These are phyloP conservation scores for Aspergillus tamarii DNA, from an alignment of 2,329 filamentous ascomycete species.

Conservation along the genomic window DNA sequence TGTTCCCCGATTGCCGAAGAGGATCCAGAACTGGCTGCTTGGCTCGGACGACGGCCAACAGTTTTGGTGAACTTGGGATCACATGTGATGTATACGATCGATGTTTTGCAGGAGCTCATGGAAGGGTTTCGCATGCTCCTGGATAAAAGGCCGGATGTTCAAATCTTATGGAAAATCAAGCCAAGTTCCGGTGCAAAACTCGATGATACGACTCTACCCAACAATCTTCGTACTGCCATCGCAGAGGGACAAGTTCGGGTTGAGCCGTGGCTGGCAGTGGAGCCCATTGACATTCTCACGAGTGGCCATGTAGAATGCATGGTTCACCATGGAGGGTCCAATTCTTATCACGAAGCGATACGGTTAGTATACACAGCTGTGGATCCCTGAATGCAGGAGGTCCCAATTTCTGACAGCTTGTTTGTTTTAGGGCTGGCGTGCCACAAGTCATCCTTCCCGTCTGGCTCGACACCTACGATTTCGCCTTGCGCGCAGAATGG, in stretches of 20 bases:
- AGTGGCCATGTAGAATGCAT: constrained; percentile 45
- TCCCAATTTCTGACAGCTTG: constrained; percentile 7
- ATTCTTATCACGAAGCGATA: constrained; percentile 52
- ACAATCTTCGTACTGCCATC: constrained; percentile 29
- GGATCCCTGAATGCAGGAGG: neutral
- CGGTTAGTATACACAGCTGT: constrained; percentile 34
- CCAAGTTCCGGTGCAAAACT: neutral
- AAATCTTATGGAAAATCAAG: constrained; percentile 41
- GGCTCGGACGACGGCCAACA: constrained; percentile 46
- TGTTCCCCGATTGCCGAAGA: constrained; percentile 33
- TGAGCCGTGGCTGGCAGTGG: constrained; percentile 45
- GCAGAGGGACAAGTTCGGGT: constrained; percentile 40
- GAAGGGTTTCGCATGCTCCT: constrained; percentile 40
- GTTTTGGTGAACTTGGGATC: constrained; percentile 52
- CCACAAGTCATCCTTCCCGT: constrained; percentile 52
- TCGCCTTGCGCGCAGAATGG: constrained; percentile 47
- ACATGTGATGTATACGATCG: constrained; percentile 26
- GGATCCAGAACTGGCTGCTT: constrained; percentile 42
- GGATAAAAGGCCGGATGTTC: constrained; percentile 28
- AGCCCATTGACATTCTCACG: constrained; percentile 40
- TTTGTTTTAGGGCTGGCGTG: constrained; percentile 42
- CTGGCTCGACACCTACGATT: constrained; percentile 54
- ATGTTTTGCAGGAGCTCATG: constrained; percentile 43
- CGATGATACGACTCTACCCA: constrained; percentile 14
- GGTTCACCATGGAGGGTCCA: constrained; percentile 54